Percentiles rank a stretch among this genome's conserved stretches.
Evolutionary conservation across 2,329 filamentous ascomycete species (phyloP).

Genomic region (Ceratocystis cacaofunesta): DNA sequence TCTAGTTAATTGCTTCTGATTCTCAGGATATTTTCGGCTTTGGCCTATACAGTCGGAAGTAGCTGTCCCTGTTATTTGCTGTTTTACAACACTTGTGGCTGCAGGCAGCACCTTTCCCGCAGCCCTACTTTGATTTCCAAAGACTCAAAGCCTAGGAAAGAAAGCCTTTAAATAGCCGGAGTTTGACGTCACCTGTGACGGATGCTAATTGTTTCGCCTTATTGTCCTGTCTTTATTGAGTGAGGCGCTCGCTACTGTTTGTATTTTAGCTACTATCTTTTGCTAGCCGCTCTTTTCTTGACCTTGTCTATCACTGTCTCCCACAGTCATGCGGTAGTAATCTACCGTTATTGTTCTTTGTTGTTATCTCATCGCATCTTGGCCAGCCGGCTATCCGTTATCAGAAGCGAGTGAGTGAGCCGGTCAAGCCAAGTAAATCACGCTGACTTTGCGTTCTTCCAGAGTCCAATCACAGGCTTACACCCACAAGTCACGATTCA

Average conservation of each 20-base stretch:
- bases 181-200: not conserved
- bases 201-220: not conserved
- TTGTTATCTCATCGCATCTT: not conserved
- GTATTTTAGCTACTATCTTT: not conserved
- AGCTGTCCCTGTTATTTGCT: no score
- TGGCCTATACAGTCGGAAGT: no score
- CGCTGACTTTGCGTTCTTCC: not conserved
- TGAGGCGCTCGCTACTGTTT: not conserved
- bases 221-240: not conserved
- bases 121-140: not conserved
- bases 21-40: no score
- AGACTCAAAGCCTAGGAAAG: not conserved
- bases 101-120: not conserved
- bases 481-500: not conserved
- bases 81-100: not conserved
- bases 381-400: not conserved
- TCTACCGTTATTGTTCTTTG: not conserved
- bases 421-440: not conserved
- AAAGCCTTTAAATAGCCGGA: not conserved
- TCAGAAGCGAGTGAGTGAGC: not conserved
- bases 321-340: slow-evolving; percentile 7
- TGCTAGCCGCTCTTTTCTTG: not conserved
- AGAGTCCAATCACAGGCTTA: not conserved
- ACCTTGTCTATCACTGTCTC: not conserved
- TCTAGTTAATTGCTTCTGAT: no score